A percentile compares a stretch with the other conserved stretches of the same genome.
Conservation (phyloP, 768 basidiomycete species). For the Amylocystis lapponica region DNA sequence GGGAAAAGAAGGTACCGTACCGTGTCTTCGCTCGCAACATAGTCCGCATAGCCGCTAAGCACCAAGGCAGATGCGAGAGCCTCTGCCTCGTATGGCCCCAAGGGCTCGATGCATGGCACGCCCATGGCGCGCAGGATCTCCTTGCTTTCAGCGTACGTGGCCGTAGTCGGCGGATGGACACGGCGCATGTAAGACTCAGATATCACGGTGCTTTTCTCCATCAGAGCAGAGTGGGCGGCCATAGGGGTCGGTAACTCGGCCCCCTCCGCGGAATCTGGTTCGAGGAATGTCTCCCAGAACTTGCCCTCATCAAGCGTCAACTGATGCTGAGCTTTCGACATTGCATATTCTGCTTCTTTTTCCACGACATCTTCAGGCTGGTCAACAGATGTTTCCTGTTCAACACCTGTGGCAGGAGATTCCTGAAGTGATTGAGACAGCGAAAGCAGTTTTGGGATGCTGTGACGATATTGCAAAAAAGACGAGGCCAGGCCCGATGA, state of each 20-base stretch:
- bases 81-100: constrained; percentile 77
- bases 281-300: constrained; percentile 50
- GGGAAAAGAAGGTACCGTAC: constrained; percentile 33
- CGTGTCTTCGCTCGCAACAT: constrained; percentile 88
- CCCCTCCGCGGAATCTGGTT: constrained; percentile 1
- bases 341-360: constrained; percentile 36
- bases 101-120: constrained; percentile 66
- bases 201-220: constrained; percentile 49
- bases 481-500: constrained; percentile 36
- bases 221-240: constrained; percentile 28
- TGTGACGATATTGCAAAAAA: constrained; percentile 29
- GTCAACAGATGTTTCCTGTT: background rate
- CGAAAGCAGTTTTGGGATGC: constrained; percentile 12
- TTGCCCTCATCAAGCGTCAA: constrained; percentile 55
- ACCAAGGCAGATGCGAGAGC: constrained; percentile 79
- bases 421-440: constrained; percentile 5
- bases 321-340: constrained; percentile 59
- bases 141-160: constrained; percentile 67
- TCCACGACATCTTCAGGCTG: constrained; percentile 22
- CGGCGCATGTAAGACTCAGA: constrained; percentile 63
- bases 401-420: background rate
- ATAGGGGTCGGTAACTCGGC: constrained; percentile 15
- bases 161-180: constrained; percentile 50
- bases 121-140: constrained; percentile 75
- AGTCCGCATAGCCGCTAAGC: constrained; percentile 71